A percentile compares a stretch with the other conserved stretches of the same genome.
Evolutionary conservation across 768 basidiomycete genomes (phyloP).

Genomic region (Pleurotus tuber-regium): DNA sequence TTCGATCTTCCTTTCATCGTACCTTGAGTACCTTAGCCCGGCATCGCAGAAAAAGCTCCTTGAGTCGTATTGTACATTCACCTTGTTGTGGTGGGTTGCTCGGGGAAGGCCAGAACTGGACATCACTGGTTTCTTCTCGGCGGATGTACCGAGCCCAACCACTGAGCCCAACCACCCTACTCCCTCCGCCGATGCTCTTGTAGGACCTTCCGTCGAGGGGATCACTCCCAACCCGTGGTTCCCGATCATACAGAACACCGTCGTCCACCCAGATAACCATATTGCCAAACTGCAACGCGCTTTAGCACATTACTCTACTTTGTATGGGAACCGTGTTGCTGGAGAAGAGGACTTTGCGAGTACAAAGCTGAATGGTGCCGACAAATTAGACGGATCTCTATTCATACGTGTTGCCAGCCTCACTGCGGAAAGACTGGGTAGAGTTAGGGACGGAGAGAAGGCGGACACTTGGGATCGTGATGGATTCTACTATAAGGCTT

Average conservation of each 20-base stretch:
- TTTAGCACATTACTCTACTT: conserved; percentile 41
- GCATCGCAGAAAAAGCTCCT: conserved; percentile 43
- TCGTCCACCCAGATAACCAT: conserved; percentile 36
- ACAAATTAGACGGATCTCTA: conserved; percentile 56
- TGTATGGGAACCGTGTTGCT: conserved; percentile 36
- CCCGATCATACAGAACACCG: conserved; percentile 33
- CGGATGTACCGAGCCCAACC: conserved; percentile 16
- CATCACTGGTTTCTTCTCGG: conserved; percentile 27
- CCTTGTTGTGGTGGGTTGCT: conserved; percentile 23
- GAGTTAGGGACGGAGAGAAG: conserved; percentile 35
- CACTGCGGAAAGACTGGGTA: conserved; percentile 41
- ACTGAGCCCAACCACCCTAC: conserved; percentile 9
- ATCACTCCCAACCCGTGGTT: conserved; percentile 37
- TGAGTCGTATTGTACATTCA: neutral
- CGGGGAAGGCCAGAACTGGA: conserved; percentile 31
- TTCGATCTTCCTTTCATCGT: conserved; percentile 48
- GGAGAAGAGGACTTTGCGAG: conserved; percentile 20
- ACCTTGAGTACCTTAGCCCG: conserved; percentile 30
- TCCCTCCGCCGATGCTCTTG: conserved; percentile 10
- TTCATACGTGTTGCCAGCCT: conserved; percentile 58
- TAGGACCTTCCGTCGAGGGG: conserved; percentile 12
- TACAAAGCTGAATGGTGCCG: conserved; percentile 45
- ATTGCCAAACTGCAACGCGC: conserved; percentile 51
- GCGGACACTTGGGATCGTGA: conserved; percentile 14
- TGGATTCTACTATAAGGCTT: conserved; percentile 5